Conservation (phyloP, 2,329 filamentous ascomycete genomes). For the Paramyrothecium sp. region DNA sequence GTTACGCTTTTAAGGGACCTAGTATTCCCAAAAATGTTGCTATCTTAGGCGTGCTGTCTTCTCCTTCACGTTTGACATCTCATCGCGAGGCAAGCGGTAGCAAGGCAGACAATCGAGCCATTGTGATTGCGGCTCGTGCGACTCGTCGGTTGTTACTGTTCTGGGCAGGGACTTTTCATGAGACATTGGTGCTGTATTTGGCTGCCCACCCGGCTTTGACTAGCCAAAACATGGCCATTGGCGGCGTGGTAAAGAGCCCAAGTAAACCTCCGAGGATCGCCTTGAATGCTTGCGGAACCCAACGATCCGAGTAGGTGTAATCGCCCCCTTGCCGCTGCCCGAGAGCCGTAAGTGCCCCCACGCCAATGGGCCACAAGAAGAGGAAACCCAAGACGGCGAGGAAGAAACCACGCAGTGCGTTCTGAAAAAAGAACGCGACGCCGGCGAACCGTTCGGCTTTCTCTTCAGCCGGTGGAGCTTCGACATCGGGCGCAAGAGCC, state of each 20-base stretch:
- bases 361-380: conserved; percentile 39
- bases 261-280: conserved; percentile 44
- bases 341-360: conserved; percentile 40
- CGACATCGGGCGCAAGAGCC: background rate
- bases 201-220: conserved; percentile 44
- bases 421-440: conserved; percentile 21
- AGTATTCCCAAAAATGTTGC: too few relatives aligned
- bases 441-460: background rate
- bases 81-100: too few relatives aligned
- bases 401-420: conserved; percentile 22
- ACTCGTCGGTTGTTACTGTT: too few relatives aligned
- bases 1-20: too few relatives aligned
- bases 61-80: too few relatives aligned
- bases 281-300: conserved; percentile 51
- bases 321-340: conserved; percentile 38
- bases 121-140: too few relatives aligned
- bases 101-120: too few relatives aligned
- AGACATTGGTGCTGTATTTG: background rate
- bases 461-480: background rate
- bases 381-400: conserved; percentile 34
- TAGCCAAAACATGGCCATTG: conserved; percentile 50
- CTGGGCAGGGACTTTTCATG: too few relatives aligned
- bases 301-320: conserved; percentile 39
- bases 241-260: conserved; percentile 44
- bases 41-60: too few relatives aligned